Base-by-base conservation (phyloP, 306 rosid genomes). In the Myrica gale region DNA sequence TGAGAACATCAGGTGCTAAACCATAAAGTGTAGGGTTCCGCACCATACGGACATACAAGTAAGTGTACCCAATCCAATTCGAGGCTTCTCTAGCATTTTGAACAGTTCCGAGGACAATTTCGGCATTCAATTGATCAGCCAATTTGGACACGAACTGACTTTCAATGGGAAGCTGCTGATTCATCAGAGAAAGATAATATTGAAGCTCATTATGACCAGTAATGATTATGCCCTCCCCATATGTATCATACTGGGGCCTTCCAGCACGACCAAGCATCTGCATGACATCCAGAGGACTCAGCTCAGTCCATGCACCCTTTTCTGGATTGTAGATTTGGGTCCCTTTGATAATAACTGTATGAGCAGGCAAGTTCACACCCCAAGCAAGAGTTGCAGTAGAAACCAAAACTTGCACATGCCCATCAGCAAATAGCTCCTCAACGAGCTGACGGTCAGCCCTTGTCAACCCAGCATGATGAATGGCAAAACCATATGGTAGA, bases 211-310 rank as follows among this genome's bases (percentile, higher is more conserved):
- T 89, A 68, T 95, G 96, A 47, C 95, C 90, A n/a, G 97, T 90
- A 80, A 92, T 86, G 82, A 95, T 92, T 76, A 95, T 90, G 73
- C 98, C 98, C 86, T 89, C 96, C 5, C 97, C 97, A 76, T 88
- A 84, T 1, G 96, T 81, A 86, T 95, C 98, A 69, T 55, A 90
- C 39, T 92, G 97, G 42, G 98, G 98, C 85, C 97, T 95, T 74
- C 98, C 98, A 8, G 98, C 98, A 73, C 98, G 96, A 81, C 97
- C 98, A 76, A 91, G 78, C 97, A 94, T 94, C 87, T 91, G 98
- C 98, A 91, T 94, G 62, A 94, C 88, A 79, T 94, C 94, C 69
- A 94, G 89, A 80, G 98, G 98, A 83, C 96, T 91, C 6, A 94
- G 86, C 80, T 92, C 98, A 76, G 97, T 95, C 98, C 97, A 95